Percentiles rank a stretch among this genome's conserved stretches.
These are phyloP conservation scores for Liriodendron chinense DNA, from an alignment of 164 flowering plant species.

Conservation along the genomic window DNA sequence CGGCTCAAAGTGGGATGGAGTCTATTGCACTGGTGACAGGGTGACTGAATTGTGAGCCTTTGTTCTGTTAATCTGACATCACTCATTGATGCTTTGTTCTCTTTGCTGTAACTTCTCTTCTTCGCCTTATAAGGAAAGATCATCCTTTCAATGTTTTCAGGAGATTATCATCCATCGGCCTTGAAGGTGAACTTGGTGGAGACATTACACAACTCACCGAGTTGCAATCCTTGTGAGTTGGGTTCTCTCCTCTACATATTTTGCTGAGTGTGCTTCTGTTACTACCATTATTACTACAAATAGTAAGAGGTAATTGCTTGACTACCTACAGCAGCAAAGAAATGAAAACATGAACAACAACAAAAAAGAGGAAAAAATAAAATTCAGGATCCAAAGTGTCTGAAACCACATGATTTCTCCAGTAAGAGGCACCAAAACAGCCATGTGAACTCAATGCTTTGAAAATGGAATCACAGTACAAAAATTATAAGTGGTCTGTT, in stretches of 20 bases:
- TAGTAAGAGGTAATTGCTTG: neutral
- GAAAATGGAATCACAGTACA: constrained; percentile 23
- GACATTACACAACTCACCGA: constrained; percentile 76
- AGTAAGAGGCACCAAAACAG: too few species aligned
- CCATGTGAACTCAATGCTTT: too few species aligned
- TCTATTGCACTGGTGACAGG: constrained; percentile 60
- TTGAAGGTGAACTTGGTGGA: constrained; percentile 58
- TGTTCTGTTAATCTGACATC: neutral
- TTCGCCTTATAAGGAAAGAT: neutral
- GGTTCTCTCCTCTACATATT: neutral
- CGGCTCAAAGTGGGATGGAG: constrained; percentile 78
- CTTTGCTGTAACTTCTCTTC: neutral
- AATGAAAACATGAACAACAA: neutral
- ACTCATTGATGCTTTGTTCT: neutral
- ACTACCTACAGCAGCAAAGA: neutral
- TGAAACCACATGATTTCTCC: too few species aligned
- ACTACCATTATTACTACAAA: neutral
- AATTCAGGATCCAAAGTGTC: neutral
- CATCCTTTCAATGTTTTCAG: constrained; percentile 33
- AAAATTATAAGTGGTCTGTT: constrained; percentile 60
- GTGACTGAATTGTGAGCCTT: constrained; percentile 64
- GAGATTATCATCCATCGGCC: constrained; percentile 71
- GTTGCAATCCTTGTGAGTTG: constrained; percentile 68
- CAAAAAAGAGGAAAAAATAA: too few species aligned
- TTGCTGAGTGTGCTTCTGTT: neutral